Evolutionary conservation across 495 filamentous ascomycete species (phyloP), one percentile per base, ranked within the genome.

Genomic region (Penicillium waksmanii): DNA sequence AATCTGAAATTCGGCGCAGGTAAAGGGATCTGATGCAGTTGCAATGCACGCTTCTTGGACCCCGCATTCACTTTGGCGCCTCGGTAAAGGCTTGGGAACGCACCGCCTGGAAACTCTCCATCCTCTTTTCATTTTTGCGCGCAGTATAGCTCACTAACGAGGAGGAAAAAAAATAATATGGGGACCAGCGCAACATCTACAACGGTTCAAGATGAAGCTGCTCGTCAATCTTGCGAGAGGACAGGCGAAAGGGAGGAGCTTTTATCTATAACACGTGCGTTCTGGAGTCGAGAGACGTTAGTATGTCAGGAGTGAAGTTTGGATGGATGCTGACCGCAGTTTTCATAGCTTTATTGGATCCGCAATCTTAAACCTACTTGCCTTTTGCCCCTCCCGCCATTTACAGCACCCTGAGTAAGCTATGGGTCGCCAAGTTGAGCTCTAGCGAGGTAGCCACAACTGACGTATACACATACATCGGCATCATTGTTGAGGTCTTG

Each of bases 381-480:
- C 87, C 6, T 91, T n/a, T 91, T 66, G 62, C 85, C 23, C 80
- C 91, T 0, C 89, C 87, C 2, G 88, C 89, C 0, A 70, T 93
- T 1, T 91, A 92, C 69, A 71, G 69, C 11, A 92, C 89, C 1
- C 80, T 92, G 2, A 81, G 80, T 57, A 93, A 92, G 68, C 77
- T 91, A 23, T 92, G 87, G 89, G 80, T 93, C 17, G 86, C 89
- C 6, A 80, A 85, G 52, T 89, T 92, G 61, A 83, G 91, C 73
- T 69, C 82, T 2, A 81, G 72, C 31, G 76, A 84, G 44, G 85
- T 92, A n/a, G 88, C 82, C 15, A 89, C 85, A 7, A 89, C 88
- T 0, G 88, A 91, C 56, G 66, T 77, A 9, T 87, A 86, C 66
- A 86, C 83, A 8, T 84, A 84, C 57, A 89, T 92, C 60, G 79